Conservation (phyloP, 345 rosid genomes). For the Rhizophora apiculata region DNA sequence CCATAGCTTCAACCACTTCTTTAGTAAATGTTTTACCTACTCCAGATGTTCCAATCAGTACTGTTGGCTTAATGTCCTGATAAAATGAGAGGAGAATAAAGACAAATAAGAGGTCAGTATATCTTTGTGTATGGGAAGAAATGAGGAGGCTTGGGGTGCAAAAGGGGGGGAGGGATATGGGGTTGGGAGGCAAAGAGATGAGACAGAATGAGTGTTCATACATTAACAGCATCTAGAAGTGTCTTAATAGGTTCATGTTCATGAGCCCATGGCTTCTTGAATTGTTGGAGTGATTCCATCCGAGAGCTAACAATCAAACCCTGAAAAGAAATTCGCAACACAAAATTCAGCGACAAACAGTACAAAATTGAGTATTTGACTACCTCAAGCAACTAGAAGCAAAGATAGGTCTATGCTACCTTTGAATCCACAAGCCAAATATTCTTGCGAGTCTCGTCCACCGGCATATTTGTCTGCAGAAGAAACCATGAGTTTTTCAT, state of each 20-base stretch:
- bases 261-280: slow-evolving; percentile 98
- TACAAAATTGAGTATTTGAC: neutral
- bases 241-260: slow-evolving; percentile 66
- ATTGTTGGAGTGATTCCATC: slow-evolving; percentile 76
- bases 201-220: slow-evolving; percentile 23
- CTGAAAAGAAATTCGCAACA: slow-evolving; percentile 32
- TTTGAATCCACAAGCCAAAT: slow-evolving; percentile 95
- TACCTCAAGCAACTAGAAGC: neutral
- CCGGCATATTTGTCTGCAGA: slow-evolving; percentile 65
- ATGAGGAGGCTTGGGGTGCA: neutral
- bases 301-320: slow-evolving; percentile 89
- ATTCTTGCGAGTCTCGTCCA: slow-evolving; percentile 79
- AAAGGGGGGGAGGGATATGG: neutral
- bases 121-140: neutral
- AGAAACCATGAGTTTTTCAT: neutral
- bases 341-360: slow-evolving; percentile 3
- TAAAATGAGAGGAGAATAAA: slow-evolving; percentile 6
- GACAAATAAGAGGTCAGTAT: slow-evolving; percentile 8
- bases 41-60: slow-evolving; percentile 92
- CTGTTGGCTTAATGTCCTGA: slow-evolving; percentile 88
- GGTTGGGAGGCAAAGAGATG: slow-evolving; percentile 14
- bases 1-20: slow-evolving; percentile 87
- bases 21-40: slow-evolving; percentile 82
- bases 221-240: slow-evolving; percentile 75
- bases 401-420: slow-evolving; percentile 41